Evolutionary conservation across 345 rosid genomes (phyloP), one percentile per base, ranked within the genome.

Genomic region (Eucalyptus tenuipes): DNA sequence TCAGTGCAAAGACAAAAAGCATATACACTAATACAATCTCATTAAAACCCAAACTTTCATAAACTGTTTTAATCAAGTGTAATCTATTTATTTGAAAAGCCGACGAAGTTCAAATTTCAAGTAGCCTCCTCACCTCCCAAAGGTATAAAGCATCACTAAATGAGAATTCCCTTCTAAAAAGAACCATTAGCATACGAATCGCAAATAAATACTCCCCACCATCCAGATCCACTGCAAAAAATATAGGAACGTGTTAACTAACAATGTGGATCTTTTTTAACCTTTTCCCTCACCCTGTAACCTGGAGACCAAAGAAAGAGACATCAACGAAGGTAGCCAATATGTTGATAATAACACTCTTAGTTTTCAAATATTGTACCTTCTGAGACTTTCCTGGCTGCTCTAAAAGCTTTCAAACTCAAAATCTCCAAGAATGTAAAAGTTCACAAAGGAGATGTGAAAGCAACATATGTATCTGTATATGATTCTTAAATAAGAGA

Each of bases 171-270:
- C 99, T 94, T 89, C 99, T 94, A 88, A 97, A 97, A 89, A 97
- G 97, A 61, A 97, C 99, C 99, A 97, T 97, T 89, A 97, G 91
- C 99, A 97, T 97, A 89, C 98, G 95, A 90, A 97, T 93, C 31
- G 99, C 99, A 93, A 97, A 97, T 88, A 97, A 88, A 91, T 97
- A 97, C 92, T 97, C 96, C 16, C 99, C 99, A 68, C 98, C 99
- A 90, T 95, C 98, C 8, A 97, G 95, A 88, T 96, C 97, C 95
- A 93, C 99, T 97, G 96, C 87, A 66, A 47, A 87, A 66, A 66
- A 87, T 45, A 49, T 24, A 25, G 80, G 53, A 68, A 22, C 45
- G 66, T 61, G 75, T 87, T 16, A 87, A 61, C 40, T 47, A 44
- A 52, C 57, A 52, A 52, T 13, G 53, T 47, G 24, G 37, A 84